Evolutionary conservation across 257 asterid species (phyloP), one percentile per base, ranked within the genome.

Genomic region (Eustoma russellianum): DNA sequence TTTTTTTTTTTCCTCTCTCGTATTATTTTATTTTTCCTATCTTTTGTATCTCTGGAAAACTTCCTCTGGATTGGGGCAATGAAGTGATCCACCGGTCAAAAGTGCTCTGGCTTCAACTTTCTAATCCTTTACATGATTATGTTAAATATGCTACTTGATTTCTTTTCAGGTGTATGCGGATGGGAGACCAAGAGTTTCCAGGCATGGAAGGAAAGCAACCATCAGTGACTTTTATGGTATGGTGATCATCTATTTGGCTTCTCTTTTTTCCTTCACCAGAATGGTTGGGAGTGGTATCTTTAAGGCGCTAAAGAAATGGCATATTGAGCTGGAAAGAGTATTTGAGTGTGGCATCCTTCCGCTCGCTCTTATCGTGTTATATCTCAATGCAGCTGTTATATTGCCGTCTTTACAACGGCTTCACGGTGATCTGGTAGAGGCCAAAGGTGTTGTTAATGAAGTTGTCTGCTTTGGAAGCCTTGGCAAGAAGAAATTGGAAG

Each of bases 211-310:
- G 71, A 82, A 72, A 64, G 83, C 83, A 56, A 76, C 80, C 53
- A 60, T 82, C 30, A 66, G 76, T 17, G 80, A 79, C 56, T 82
- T 82, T 60, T 82, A 82, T 41, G 83, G 91, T 82, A 68, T 17
- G 53, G 44, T 15, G 41, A 19, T 68, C 34, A 28, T 40, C 50
- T 15, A 45, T 52, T 57, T 51, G 30, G 33, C 7, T 5, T n/a
- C 46, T n/a, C 19, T 17, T 17, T n/a, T n/a, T n/a, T n/a, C n/a
- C n/a, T n/a, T n/a, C n/a, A n/a, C n/a, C n/a, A n/a, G n/a, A n/a
- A n/a, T n/a, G n/a, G n/a, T n/a, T n/a, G n/a, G n/a, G n/a, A n/a
- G n/a, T n/a, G n/a, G n/a, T n/a, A n/a, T n/a, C n/a, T n/a, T n/a
- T n/a, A n/a, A n/a, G n/a, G n/a, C n/a, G n/a, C n/a, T n/a, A 24